Evolutionary conservation across 2,329 filamentous ascomycete species (phyloP).

Genomic region (Pestalotiopsis sp.): DNA sequence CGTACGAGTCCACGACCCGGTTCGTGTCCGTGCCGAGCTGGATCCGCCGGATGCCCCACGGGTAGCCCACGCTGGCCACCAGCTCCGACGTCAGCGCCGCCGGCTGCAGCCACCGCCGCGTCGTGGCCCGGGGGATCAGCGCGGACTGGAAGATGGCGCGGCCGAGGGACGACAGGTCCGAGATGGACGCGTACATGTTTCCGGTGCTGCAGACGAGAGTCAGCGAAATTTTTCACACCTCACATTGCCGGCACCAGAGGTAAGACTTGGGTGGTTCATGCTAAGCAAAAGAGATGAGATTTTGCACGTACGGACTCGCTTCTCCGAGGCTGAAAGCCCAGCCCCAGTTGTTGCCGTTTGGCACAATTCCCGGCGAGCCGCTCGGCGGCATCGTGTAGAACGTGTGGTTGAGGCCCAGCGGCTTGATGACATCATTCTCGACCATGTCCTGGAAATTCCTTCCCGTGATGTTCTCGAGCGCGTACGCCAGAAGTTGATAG

Average conservation of each 20-base stretch:
- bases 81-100: conserved; percentile 38
- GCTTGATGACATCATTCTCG: conserved; percentile 22
- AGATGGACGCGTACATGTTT: conserved; percentile 45
- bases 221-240: not conserved
- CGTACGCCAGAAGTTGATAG: conserved; percentile 30
- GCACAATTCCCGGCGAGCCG: conserved; percentile 23
- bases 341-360: conserved; percentile 17
- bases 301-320: conserved; percentile 38
- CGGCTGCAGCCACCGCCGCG: conserved; percentile 49
- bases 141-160: conserved; percentile 42
- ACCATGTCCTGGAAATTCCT: conserved; percentile 26
- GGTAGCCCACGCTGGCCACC: conserved; percentile 39
- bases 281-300: not conserved
- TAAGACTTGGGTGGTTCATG: too few relatives aligned
- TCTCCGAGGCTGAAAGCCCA: conserved; percentile 42
- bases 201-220: conserved; percentile 33
- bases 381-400: conserved; percentile 26
- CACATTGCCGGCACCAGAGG: too few relatives aligned
- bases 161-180: conserved; percentile 45
- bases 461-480: conserved; percentile 28
- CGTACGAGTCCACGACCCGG: conserved; percentile 31
- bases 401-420: conserved; percentile 23
- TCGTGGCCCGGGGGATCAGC: conserved; percentile 35
- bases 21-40: conserved; percentile 21
- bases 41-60: conserved; percentile 47